Base-by-base conservation (phyloP, 805 yeast species). In the Candida tibetensis region DNA sequence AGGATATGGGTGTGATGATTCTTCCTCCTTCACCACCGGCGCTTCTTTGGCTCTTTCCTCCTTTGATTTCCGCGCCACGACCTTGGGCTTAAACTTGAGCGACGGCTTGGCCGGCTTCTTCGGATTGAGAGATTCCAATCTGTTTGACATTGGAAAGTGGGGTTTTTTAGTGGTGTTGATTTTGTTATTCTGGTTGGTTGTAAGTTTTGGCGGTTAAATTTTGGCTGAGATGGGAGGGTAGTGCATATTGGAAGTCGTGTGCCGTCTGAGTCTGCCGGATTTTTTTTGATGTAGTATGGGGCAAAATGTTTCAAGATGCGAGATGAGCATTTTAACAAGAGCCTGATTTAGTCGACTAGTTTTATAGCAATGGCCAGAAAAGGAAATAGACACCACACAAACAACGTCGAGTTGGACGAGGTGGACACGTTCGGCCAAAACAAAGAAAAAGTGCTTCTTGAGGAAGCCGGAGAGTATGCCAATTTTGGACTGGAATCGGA, bases 31-130 rank as follows among this genome's bases (percentile, higher is more conserved):
- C 46, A 69, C 74, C 5, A 48, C 54, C 4, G 89, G 88, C 0
- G 89, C 90, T 38, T 77, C 76, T 18, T 85, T 80, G 16, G 80
- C 95, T 57, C 96, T 70, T 49, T 88, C 96, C 49, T 85, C 90
- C 49, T 86, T 82, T 8, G 88, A 66, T 56, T 87, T 79, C 61
- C 97, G 71, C 0, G 89, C 89, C 30, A 90, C 95, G 2, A 73
- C 82, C 59, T 90, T 90, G 2, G 97, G 97, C 59, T 81, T 80
- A 63, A 90, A 90, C 59, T 83, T 82, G 43, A 84, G 64, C 2
- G 78, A 69, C 5, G 85, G 76, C 49, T 78, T 77, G 33, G 36
- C 36, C 29, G 55, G 48, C 42, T 64, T 64, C 40, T 59, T 57
- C 12, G 67, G 53, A 41, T 57, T 64, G 47, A 69, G 55, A 17